Conservation (phyloP, 179 eudicot species). For the Beta macrorhiza region DNA sequence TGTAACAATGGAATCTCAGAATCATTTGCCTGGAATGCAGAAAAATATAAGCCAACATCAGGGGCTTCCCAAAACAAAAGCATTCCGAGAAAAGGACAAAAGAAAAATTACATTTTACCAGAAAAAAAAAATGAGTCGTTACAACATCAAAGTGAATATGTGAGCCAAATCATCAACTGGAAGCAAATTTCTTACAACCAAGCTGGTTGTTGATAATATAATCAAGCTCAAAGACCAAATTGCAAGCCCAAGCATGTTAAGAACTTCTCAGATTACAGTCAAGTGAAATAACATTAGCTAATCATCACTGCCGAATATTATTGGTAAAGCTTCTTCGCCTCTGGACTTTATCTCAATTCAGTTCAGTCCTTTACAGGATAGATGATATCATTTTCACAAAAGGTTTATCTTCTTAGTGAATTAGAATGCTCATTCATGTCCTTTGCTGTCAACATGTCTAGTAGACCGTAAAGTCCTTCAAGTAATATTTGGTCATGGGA, state of each 20-base stretch:
- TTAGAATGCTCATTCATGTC: no score
- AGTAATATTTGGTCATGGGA: no score
- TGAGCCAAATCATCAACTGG: background rate
- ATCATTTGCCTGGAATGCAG: slow-evolving; percentile 66
- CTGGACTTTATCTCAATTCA: no score
- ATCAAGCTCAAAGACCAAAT: background rate
- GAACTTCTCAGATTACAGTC: background rate
- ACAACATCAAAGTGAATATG: background rate
- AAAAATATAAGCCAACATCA: background rate
- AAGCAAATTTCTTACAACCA: background rate
- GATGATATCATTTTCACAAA: no score
- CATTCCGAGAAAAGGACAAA: background rate
- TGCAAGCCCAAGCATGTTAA: background rate
- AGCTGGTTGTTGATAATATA: background rate
- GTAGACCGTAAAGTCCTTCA: no score
- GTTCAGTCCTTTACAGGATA: no score
- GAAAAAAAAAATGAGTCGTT: background rate
- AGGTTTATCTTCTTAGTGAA: no score
- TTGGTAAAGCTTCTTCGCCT: background rate
- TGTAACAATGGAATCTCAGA: slow-evolving; percentile 89
- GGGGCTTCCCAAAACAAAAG: background rate
- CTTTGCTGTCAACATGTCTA: no score
- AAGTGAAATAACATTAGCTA: background rate
- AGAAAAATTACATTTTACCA: background rate
- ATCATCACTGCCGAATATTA: background rate